Evolutionary conservation across 1,284 basidiomycete species (phyloP).

Genomic region (Sporisorium graminicola): DNA sequence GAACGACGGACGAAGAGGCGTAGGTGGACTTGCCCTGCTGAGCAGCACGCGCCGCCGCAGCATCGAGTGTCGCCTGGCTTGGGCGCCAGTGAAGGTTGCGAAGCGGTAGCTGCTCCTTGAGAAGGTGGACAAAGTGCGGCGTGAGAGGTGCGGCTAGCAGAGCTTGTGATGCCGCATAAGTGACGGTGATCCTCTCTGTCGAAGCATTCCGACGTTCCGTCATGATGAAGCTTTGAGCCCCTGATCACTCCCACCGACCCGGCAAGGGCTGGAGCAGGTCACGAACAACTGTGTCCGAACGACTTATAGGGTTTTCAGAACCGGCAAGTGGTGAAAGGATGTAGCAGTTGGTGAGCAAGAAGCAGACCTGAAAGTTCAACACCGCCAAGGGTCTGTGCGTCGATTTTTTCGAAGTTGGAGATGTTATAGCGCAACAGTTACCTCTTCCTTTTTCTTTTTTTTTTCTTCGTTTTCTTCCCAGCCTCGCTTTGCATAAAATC

Average conservation of each 20-base stretch:
- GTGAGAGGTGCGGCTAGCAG: conserved; percentile 55
- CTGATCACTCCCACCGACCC: not conserved
- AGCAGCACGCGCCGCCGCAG: conserved; percentile 34
- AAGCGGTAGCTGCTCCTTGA: conserved; percentile 63
- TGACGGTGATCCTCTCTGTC: conserved; percentile 57
- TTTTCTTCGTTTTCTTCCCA: not conserved
- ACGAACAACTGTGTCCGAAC: not conserved
- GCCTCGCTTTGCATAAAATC: not conserved
- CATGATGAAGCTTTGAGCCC: conserved; percentile 17
- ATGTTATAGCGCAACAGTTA: not conserved
- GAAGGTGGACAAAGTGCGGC: conserved; percentile 50
- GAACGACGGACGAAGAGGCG: conserved; percentile 33
- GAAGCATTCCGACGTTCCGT: conserved; percentile 14
- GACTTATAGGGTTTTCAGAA: not conserved
- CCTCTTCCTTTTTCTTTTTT: not conserved
- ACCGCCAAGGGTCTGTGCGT: conserved; percentile 5
- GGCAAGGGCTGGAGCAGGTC: not conserved
- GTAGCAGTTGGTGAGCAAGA: not conserved
- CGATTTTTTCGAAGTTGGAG: not conserved
- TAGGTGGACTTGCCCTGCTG: conserved; percentile 38
- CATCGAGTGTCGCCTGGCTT: conserved; percentile 45
- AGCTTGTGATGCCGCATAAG: conserved; percentile 60
- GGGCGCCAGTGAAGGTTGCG: conserved; percentile 68
- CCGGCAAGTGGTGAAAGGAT: not conserved
- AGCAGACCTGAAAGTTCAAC: not conserved